These are phyloP conservation scores for Aspergillus niger DNA, from an alignment of 2,329 filamentous ascomycete genomes.

Conservation along the genomic window DNA sequence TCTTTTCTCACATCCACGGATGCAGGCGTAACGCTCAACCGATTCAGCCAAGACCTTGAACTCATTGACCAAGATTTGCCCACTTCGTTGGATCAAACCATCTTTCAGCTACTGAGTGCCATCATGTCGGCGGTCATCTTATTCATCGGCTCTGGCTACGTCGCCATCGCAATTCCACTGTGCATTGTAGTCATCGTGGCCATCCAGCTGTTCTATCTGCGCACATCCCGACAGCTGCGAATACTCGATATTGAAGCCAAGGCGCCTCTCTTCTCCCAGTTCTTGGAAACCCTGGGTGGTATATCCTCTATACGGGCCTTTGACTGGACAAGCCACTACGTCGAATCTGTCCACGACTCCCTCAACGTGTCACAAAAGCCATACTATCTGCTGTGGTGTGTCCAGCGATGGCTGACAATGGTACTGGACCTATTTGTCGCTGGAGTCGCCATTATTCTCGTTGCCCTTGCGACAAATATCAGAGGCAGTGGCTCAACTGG, in stretches of 20 bases:
- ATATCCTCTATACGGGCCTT: conserved; percentile 56
- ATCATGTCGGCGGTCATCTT: neutral
- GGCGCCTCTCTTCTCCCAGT: conserved; percentile 54
- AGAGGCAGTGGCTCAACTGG: conserved; percentile 40
- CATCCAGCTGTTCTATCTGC: neutral
- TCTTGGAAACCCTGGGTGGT: conserved; percentile 53
- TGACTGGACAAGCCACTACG: conserved; percentile 46
- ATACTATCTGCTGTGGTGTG: conserved; percentile 49
- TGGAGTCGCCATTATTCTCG: conserved; percentile 43
- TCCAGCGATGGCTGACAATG: conserved; percentile 49
- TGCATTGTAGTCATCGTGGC: neutral
- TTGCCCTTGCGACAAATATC: conserved; percentile 45
- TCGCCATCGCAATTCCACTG: neutral
- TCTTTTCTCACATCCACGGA: neutral
- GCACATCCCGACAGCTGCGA: neutral
- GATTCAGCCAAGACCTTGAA: neutral
- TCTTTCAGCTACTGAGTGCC: neutral
- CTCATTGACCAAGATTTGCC: neutral
- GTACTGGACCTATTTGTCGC: conserved; percentile 50
- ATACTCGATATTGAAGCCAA: conserved; percentile 48
- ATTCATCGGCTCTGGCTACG: neutral
- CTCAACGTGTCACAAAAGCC: conserved; percentile 48
- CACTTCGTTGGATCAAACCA: neutral
- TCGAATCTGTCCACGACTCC: conserved; percentile 39
- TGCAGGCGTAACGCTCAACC: neutral